These are phyloP conservation scores for Ceratobasidium sp. DNA, from an alignment of 1,284 basidiomycete genomes.

Conservation along the genomic window DNA sequence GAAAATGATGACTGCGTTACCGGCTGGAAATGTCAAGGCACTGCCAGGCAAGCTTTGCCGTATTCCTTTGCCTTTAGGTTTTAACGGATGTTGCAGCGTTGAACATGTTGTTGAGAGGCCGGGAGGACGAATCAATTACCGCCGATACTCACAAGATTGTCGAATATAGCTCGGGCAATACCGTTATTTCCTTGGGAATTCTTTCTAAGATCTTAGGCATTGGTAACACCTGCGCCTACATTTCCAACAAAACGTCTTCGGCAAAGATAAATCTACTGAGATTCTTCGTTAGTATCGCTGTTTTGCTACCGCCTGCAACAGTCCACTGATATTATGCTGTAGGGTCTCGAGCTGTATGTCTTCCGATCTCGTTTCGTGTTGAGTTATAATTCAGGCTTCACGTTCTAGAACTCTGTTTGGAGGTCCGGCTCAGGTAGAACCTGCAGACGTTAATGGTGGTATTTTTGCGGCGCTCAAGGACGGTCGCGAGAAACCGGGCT, in stretches of 20 bases:
- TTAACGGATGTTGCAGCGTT: neutral
- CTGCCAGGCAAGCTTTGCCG: constrained; percentile 12
- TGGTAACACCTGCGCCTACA: constrained; percentile 28
- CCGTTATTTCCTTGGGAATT: constrained; percentile 37
- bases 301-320: too few relatives aligned
- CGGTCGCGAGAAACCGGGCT: constrained; percentile 18
- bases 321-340: neutral
- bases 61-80: neutral
- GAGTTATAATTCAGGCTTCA: neutral
- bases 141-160: constrained; percentile 16
- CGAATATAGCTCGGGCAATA: constrained; percentile 42
- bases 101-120: constrained; percentile 38
- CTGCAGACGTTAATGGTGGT: constrained; percentile 42
- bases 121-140: constrained; percentile 17
- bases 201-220: constrained; percentile 29
- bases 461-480: constrained; percentile 45
- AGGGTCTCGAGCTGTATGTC: constrained; percentile 40
- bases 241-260: constrained; percentile 43
- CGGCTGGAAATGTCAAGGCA: constrained; percentile 40
- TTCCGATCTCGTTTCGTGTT: too few relatives aligned
- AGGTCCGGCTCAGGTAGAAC: constrained; percentile 42
- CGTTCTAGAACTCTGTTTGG: constrained; percentile 38
- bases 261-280: constrained; percentile 41
- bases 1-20: constrained; percentile 39
- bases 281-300: constrained; percentile 29